phyloP scores from a whole-genome alignment of 495 filamentous ascomycete species.

The Chaetomium tenue region DNA sequence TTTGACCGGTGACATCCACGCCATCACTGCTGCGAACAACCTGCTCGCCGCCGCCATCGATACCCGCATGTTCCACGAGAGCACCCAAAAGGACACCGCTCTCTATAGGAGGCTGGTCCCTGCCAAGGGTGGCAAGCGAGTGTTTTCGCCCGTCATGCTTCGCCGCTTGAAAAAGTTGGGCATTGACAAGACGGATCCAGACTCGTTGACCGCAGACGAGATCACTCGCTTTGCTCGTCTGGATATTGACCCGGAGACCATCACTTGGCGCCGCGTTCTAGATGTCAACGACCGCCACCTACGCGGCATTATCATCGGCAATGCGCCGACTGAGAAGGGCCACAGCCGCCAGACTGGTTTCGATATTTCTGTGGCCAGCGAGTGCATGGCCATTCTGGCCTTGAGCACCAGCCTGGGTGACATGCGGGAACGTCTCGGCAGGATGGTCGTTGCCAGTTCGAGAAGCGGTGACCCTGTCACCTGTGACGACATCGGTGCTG shows the following conservation, averaged over 20 bases:
- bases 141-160: conserved; percentile 87
- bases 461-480: conserved; percentile 85
- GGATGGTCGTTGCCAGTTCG: conserved; percentile 95
- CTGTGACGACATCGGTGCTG: conserved; percentile 90
- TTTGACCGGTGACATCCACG: conserved; percentile 96
- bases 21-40: conserved; percentile 96
- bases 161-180: conserved; percentile 89
- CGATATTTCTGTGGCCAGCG: conserved; percentile 95
- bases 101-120: conserved; percentile 89
- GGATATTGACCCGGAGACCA: conserved; percentile 94
- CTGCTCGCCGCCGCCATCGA: conserved; percentile 97
- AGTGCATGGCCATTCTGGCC: conserved; percentile 97
- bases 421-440: conserved; percentile 89
- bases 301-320: conserved; percentile 80
- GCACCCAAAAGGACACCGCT: conserved; percentile 84
- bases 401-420: conserved; percentile 83
- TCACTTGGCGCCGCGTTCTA: conserved; percentile 93
- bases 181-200: conserved; percentile 89
- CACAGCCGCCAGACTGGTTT: conserved; percentile 82
- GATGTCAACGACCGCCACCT: conserved; percentile 97
- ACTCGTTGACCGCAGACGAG: conserved; percentile 87
- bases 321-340: conserved; percentile 86
- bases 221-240: conserved; percentile 82
- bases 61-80: conserved; percentile 97
- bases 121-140: conserved; percentile 80